Evolutionary conservation across 345 rosid genomes (phyloP), one percentile per base, ranked within the genome.

Genomic region (Linum trigynum): DNA sequence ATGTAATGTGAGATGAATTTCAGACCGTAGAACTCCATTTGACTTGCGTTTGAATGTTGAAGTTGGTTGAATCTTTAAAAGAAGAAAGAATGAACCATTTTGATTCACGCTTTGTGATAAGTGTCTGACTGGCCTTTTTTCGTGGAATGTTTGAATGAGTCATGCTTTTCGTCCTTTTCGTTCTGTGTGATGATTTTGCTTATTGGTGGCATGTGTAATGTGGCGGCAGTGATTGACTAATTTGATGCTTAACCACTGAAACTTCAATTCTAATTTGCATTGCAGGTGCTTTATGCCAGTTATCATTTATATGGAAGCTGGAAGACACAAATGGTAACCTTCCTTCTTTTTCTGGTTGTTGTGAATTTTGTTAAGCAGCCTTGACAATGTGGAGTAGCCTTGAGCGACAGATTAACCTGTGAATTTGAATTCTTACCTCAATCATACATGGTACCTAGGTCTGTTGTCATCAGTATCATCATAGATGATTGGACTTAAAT

Each of bases 251-350:
- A 16, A 57, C 35, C 5, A 15, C 32, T 16, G 36, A 35, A 16
- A 1, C 59, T 15, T 14, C 8, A 16, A 5, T 15, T 17, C 12
- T 57, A n/a, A 5, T 23, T 37, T 23, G 36, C 38, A 71, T 55
- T 82, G 74, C 87, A 92, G 98, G 92, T 66, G 85, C 98, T 62
- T 80, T 89, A 71, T 84, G 89, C 71, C 97, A 92, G 72, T 75
- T 92, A 67, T 97, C 95, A 12, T 87, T 87, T 75, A 79, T 89
- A 59, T 66, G 77, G 55, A 81, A 74, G 74, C 76, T 92, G 75
- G 98, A 92, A 73, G 89, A 84, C 53, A 82, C 96, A 1, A 74
- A 84, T 7, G 89, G 97, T 92, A 82, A 6, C 53, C 15, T 51
- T 72, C 59, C 32, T 23, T 63, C 5, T 23, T 61, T 42, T 3